A percentile compares a stretch with the other conserved stretches of the same genome.
Evolutionary conservation across 78 protist genomes (phyloP).

Genomic region (Tieghemostelium lacteum): DNA sequence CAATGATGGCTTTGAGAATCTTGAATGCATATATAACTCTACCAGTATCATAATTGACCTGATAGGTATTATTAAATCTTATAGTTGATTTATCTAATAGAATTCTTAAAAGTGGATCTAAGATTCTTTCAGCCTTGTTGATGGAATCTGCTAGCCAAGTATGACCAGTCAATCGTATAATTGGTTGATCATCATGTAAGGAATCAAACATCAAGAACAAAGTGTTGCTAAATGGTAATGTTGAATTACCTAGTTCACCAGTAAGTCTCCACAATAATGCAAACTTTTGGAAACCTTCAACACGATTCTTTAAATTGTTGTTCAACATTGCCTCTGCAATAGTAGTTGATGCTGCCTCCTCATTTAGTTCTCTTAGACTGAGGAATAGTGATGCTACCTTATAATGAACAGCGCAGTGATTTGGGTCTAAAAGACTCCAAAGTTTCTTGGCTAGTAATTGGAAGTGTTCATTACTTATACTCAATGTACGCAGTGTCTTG

Average conservation of each 20-base stretch:
- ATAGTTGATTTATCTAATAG: constrained; percentile 57
- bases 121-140: constrained; percentile 60
- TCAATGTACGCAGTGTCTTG: constrained; percentile 2
- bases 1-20: constrained; percentile 51
- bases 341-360: constrained; percentile 9
- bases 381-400: constrained; percentile 40
- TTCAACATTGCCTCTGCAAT: constrained; percentile 78
- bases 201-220: constrained; percentile 78
- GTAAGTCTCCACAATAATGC: constrained; percentile 72
- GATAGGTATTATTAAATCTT: constrained; percentile 54
- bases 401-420: constrained; percentile 51
- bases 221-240: constrained; percentile 62
- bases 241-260: constrained; percentile 63
- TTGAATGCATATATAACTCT: constrained; percentile 74
- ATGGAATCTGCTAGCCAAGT: constrained; percentile 79
- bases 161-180: constrained; percentile 73
- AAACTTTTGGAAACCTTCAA: constrained; percentile 72
- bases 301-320: constrained; percentile 12
- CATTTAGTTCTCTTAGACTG: constrained; percentile 38
- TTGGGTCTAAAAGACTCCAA: constrained; percentile 66
- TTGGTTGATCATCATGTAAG: constrained; percentile 71
- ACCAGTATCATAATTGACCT: constrained; percentile 54
- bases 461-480: constrained; percentile 33
- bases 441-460: constrained; percentile 41
- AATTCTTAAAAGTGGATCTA: constrained; percentile 71